These are phyloP conservation scores for Pseudogymnoascus sp. DNA, from an alignment of 2,329 filamentous ascomycete species.

Conservation along the genomic window DNA sequence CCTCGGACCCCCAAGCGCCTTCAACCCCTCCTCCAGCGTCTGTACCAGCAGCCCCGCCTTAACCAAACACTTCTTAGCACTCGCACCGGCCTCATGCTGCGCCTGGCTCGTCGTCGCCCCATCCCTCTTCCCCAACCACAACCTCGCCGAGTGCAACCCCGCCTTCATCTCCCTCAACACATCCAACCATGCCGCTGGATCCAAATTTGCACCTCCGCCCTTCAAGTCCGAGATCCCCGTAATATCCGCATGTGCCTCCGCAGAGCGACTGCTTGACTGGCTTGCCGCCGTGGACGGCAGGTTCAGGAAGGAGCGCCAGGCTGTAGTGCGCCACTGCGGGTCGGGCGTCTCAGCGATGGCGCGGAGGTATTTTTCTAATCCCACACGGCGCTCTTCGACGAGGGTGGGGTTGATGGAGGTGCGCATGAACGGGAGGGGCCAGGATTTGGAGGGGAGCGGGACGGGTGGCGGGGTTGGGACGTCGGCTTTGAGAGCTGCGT, in stretches of 20 bases:
- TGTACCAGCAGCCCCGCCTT: constrained; percentile 56
- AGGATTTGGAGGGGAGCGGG: constrained; percentile 66
- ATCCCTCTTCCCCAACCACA: constrained; percentile 60
- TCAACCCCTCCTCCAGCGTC: constrained; percentile 57
- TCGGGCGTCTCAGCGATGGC: constrained; percentile 67
- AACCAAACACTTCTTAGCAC: constrained; percentile 66
- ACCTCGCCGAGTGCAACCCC: constrained; percentile 57
- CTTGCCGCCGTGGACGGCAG: constrained; percentile 45
- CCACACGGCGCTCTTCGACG: constrained; percentile 59
- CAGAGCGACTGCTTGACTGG: constrained; percentile 15
- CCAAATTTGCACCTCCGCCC: constrained; percentile 35
- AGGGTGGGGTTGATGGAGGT: constrained; percentile 62
- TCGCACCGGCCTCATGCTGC: constrained; percentile 58
- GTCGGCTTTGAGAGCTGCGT: constrained; percentile 50
- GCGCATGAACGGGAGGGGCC: constrained; percentile 50
- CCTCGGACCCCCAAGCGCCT: constrained; percentile 36
- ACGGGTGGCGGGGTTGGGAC: constrained; percentile 57
- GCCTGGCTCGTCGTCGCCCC: constrained; percentile 42
- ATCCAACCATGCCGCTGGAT: constrained; percentile 67
- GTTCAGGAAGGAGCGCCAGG: constrained; percentile 67
- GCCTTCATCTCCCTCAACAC: constrained; percentile 65
- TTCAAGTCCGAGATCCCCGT: constrained; percentile 30
- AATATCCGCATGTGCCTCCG: constrained; percentile 12
- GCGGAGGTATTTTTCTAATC: constrained; percentile 62
- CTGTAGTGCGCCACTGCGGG: constrained; percentile 62